Evolutionary conservation across 228 moss, liverwort and hornwort species (phyloP).

Genomic region (Sphagnum fallax): DNA sequence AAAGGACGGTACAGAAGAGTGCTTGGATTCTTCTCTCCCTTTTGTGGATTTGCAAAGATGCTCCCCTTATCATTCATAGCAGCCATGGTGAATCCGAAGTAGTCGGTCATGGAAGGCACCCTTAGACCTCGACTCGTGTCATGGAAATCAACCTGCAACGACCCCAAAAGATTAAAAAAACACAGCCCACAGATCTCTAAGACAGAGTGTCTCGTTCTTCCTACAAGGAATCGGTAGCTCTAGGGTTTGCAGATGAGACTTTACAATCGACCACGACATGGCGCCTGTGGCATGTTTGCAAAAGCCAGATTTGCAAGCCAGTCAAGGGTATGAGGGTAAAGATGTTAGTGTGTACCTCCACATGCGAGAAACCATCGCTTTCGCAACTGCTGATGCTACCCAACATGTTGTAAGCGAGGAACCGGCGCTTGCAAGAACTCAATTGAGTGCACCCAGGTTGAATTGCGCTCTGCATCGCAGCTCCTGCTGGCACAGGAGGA

Average conservation of each 20-base stretch:
- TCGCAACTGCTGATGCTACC: conserved; percentile 77
- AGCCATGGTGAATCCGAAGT: conserved; percentile 92
- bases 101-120: conserved; percentile 82
- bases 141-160: conserved; percentile 84
- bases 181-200: not conserved
- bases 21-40: conserved; percentile 75
- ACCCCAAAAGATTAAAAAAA: not conserved
- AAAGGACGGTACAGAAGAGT: conserved; percentile 84
- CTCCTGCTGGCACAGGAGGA: conserved; percentile 9
- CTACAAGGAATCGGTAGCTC: not conserved
- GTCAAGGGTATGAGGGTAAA: not conserved
- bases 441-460: conserved; percentile 71
- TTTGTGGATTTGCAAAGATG: conserved; percentile 72
- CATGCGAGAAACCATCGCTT: conserved; percentile 63
- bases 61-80: conserved; percentile 76
- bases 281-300: not conserved
- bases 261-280: not conserved
- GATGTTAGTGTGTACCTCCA: conserved; percentile 43
- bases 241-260: not conserved
- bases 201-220: not conserved
- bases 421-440: conserved; percentile 43
- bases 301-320: not conserved
- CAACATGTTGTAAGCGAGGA: conserved; percentile 80
- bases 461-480: conserved; percentile 59
- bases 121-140: conserved; percentile 77